Evolutionary conservation across 2,329 filamentous ascomycete genomes (phyloP).

Genomic region (Phoma herbarum): DNA sequence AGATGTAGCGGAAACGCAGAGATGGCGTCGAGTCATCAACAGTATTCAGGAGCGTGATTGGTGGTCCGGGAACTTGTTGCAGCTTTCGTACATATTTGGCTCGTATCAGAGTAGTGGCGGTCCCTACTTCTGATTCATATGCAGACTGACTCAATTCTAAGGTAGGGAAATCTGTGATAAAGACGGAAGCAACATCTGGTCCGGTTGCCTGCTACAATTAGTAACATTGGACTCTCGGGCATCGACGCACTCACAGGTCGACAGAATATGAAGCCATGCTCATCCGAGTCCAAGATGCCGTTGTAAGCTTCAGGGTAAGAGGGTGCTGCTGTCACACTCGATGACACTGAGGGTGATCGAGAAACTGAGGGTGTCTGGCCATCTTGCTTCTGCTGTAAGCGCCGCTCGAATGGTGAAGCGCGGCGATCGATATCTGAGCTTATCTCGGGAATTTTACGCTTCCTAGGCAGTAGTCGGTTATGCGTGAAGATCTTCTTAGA

Average conservation of each 20-base stretch:
- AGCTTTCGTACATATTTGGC: conserved; percentile 49
- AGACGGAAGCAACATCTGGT: not conserved
- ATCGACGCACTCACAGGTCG: conserved; percentile 37
- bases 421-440: conserved; percentile 27
- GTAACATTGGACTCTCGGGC: not conserved
- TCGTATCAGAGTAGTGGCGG: conserved; percentile 50
- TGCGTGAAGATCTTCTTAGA: conserved; percentile 9
- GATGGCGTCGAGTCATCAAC: conserved; percentile 65
- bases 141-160: conserved; percentile 49
- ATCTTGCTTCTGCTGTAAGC: conserved; percentile 15
- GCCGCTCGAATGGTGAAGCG: conserved; percentile 34
- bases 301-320: conserved; percentile 51
- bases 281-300: conserved; percentile 49
- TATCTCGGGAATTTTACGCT: conserved; percentile 40
- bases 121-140: conserved; percentile 31
- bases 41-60: conserved; percentile 70
- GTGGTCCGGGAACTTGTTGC: conserved; percentile 39
- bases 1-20: conserved; percentile 73
- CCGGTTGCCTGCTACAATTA: conserved; percentile 5
- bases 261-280: conserved; percentile 50
- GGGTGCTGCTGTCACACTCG: conserved; percentile 16
- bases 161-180: conserved; percentile 48
- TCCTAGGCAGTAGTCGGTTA: conserved; percentile 20
- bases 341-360: conserved; percentile 37
- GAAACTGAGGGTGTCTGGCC: conserved; percentile 31